phyloP scores from a whole-genome alignment of 2,329 filamentous ascomycete genomes.

The Ceratocystis albifundus region DNA sequence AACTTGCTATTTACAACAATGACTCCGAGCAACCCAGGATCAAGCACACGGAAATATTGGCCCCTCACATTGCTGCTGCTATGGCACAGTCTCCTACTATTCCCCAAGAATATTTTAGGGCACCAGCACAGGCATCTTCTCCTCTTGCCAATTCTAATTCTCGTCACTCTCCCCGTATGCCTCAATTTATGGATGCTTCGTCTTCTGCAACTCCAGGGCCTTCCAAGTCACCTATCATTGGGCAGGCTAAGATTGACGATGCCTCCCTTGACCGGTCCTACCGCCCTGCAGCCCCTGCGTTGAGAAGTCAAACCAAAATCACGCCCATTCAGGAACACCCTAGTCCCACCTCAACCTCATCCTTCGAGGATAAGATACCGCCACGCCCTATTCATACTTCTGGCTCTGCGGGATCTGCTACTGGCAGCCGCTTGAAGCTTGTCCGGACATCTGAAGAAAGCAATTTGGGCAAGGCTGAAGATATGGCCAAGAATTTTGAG shows the following conservation, averaged over 20 bases:
- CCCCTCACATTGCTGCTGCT: slow-evolving; percentile 14
- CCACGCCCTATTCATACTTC: slow-evolving; percentile 37
- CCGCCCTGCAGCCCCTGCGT: slow-evolving; percentile 10
- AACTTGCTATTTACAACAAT: background rate
- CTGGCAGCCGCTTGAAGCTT: slow-evolving; percentile 41
- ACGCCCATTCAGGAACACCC: slow-evolving; percentile 22
- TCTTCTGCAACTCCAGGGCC: background rate
- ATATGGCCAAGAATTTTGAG: slow-evolving; percentile 60
- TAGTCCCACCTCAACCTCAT: slow-evolving; percentile 16
- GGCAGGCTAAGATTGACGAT: slow-evolving; percentile 28
- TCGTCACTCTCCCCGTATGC: slow-evolving; percentile 11
- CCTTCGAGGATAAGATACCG: slow-evolving; percentile 11
- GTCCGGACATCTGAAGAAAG: slow-evolving; percentile 50
- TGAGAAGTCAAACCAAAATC: slow-evolving; percentile 21
- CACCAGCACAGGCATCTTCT: slow-evolving; percentile 7
- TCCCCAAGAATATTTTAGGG: slow-evolving; percentile 17
- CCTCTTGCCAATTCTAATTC: background rate
- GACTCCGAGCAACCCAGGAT: slow-evolving; percentile 10
- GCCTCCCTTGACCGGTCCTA: slow-evolving; percentile 20
- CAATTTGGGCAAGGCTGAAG: slow-evolving; percentile 37
- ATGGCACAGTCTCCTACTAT: slow-evolving; percentile 22
- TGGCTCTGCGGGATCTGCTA: slow-evolving; percentile 42
- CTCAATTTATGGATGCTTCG: slow-evolving; percentile 11
- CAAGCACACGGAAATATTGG: slow-evolving; percentile 14
- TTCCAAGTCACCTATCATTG: slow-evolving; percentile 4